Evolutionary conservation across 768 basidiomycete genomes (phyloP).

Genomic region (Neoboletus subvelutipes): DNA sequence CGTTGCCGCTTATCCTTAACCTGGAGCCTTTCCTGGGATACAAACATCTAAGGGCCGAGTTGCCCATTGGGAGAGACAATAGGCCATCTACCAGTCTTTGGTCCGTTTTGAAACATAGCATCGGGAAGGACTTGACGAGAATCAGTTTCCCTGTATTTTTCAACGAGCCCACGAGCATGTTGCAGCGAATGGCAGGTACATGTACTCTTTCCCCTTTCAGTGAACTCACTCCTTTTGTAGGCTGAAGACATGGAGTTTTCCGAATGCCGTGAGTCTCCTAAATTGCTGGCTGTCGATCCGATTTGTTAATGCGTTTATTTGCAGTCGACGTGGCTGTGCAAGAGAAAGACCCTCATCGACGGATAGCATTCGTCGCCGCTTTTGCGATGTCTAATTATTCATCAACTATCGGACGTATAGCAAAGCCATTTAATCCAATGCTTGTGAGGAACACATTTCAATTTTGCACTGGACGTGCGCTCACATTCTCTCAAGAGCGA

Average conservation of each 20-base stretch:
- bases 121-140: constrained; percentile 95
- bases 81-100: constrained; percentile 89
- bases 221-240: constrained; percentile 24
- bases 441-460: constrained; percentile 50
- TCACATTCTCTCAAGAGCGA: constrained; percentile 55
- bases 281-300: neutral
- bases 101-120: constrained; percentile 92
- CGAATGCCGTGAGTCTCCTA: constrained; percentile 66
- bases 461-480: neutral
- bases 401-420: constrained; percentile 92
- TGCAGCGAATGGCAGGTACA: constrained; percentile 80
- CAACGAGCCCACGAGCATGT: constrained; percentile 94
- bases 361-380: constrained; percentile 90
- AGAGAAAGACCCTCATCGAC: constrained; percentile 72
- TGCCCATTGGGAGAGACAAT: constrained; percentile 71
- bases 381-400: constrained; percentile 99
- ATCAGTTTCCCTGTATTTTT: constrained; percentile 95
- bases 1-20: constrained; percentile 38
- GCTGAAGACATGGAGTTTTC: constrained; percentile 99
- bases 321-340: constrained; percentile 81
- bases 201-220: neutral
- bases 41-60: constrained; percentile 49
- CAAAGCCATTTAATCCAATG: constrained; percentile 97
- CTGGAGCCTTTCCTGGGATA: constrained; percentile 66
- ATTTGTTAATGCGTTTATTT: constrained; percentile 5